These are phyloP conservation scores for Panicum virgatum DNA, from an alignment of 202 grass and related monocot genomes.

Conservation along the genomic window DNA sequence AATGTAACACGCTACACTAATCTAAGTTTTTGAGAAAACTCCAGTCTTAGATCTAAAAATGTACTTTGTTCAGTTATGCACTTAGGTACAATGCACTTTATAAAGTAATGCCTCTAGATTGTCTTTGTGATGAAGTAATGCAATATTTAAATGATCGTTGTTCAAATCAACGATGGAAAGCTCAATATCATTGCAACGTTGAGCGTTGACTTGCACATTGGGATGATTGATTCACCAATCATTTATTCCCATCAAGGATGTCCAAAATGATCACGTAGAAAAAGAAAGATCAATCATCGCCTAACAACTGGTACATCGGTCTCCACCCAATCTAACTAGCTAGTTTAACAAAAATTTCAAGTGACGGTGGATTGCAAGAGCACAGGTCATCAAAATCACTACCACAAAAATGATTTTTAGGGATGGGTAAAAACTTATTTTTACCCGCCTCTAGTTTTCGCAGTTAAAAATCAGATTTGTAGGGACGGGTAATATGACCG, in stretches of 20 bases:
- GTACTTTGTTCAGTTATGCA: not conserved
- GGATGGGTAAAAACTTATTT: too few species aligned
- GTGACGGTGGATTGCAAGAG: too few species aligned
- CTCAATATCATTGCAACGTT: not conserved
- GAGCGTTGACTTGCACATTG: not conserved
- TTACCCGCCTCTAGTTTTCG: too few species aligned
- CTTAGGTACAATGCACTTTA: not conserved
- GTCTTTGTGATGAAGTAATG: not conserved
- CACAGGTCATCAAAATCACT: not conserved
- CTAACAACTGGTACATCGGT: not conserved
- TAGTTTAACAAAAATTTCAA: not conserved
- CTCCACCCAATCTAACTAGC: not conserved
- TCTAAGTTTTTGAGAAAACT: not conserved
- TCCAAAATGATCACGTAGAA: not conserved
- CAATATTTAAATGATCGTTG: not conserved
- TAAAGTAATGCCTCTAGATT: not conserved
- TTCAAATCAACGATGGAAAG: not conserved
- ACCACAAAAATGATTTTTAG: too few species aligned
- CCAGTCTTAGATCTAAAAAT: not conserved
- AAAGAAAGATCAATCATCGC: too few species aligned
- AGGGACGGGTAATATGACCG: too few species aligned
- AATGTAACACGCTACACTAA: not conserved
- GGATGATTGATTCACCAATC: not conserved
- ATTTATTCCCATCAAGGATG: not conserved
- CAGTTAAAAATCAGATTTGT: too few species aligned